These are phyloP conservation scores for Dictyostelium firmibasis DNA, from an alignment of 78 protist genomes.

Conservation along the genomic window DNA sequence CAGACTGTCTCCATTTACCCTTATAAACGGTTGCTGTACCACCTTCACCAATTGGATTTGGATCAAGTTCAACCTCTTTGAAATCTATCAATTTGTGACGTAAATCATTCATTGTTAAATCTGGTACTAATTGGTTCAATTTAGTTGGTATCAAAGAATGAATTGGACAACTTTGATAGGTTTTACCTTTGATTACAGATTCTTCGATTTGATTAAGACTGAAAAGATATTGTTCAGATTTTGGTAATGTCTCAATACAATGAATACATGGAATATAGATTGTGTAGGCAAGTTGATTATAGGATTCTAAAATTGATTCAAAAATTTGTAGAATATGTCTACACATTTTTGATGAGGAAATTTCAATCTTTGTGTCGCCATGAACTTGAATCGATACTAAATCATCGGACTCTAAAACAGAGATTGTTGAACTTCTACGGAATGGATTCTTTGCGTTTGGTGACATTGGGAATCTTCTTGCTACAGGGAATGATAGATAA, in stretches of 20 bases:
- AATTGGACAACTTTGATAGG: conserved; percentile 41
- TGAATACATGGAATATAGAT: conserved; percentile 63
- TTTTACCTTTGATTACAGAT: conserved; percentile 41
- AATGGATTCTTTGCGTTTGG: conserved; percentile 4
- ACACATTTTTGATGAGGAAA: conserved; percentile 56
- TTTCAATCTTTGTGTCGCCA: conserved; percentile 42
- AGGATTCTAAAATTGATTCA: conserved; percentile 53
- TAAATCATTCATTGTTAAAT: conserved; percentile 55
- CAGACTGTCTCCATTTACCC: conserved; percentile 39
- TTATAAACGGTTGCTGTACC: conserved; percentile 62
- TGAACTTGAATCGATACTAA: conserved; percentile 30
- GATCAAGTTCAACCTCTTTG: conserved; percentile 34
- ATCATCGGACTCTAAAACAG: conserved; percentile 24
- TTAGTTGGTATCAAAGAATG: conserved; percentile 35
- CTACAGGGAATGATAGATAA: conserved; percentile 39
- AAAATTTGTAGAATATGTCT: conserved; percentile 65
- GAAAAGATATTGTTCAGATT: conserved; percentile 9
- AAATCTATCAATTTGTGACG: conserved; percentile 50
- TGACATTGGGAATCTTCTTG: neutral
- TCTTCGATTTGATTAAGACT: conserved; percentile 23
- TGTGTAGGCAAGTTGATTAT: conserved; percentile 20
- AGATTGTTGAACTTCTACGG: conserved; percentile 8
- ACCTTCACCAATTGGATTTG: conserved; percentile 68
- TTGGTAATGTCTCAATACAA: conserved; percentile 28
- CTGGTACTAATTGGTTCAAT: conserved; percentile 56